Evolutionary conservation across 306 rosid genomes (phyloP).

Genomic region (Cucurbita pepo): DNA sequence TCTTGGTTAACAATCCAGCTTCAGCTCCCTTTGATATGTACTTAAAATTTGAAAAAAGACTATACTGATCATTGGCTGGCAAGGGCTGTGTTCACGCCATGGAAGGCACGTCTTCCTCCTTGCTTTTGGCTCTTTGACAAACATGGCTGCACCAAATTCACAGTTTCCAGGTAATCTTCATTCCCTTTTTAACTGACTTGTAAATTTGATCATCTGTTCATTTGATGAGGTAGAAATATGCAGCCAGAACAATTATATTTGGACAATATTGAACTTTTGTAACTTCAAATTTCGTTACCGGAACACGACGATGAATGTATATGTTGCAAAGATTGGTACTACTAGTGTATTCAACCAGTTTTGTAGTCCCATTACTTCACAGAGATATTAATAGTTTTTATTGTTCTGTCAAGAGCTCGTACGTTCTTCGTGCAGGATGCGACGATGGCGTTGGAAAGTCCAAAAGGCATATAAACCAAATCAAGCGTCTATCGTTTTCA

Average conservation of each 20-base stretch:
- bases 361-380: not conserved
- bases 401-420: not conserved
- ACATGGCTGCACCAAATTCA: not conserved
- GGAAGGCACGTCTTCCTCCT: not conserved
- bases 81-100: not conserved
- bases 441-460: not conserved
- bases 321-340: slow-evolving; percentile 1
- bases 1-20: slow-evolving; percentile 1
- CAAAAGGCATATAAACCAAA: not conserved
- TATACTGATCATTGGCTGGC: not conserved
- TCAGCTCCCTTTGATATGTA: slow-evolving; percentile 1
- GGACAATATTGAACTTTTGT: not conserved
- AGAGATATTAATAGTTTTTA: not conserved
- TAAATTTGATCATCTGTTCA: not conserved
- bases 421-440: not conserved
- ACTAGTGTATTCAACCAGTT: not conserved
- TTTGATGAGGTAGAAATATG: not conserved
- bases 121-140: not conserved
- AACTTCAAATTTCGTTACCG: not conserved
- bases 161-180: slow-evolving; percentile 2
- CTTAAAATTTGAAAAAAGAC: not conserved
- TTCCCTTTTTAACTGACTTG: not conserved
- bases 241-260: not conserved
- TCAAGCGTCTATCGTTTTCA: not conserved
- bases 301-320: not conserved